Conservation (phyloP, 768 basidiomycete species). For the Russula sp. region DNA sequence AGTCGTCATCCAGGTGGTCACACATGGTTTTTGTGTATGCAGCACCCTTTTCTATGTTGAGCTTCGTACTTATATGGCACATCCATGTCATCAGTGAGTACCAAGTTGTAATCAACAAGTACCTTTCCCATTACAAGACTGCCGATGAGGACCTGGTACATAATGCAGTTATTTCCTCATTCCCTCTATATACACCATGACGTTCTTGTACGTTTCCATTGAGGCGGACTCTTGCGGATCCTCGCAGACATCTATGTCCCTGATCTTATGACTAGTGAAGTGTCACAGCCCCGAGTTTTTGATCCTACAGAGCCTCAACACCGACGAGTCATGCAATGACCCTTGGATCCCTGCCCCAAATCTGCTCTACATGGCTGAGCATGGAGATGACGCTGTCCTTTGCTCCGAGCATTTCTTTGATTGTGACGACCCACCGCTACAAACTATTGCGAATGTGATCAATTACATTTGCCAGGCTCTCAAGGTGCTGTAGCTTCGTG, state of each 20-base stretch:
- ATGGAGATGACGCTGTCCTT: conserved; percentile 35
- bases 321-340: conserved; percentile 37
- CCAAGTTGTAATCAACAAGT: conserved; percentile 18
- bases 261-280: conserved; percentile 15
- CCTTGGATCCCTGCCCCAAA: conserved; percentile 50
- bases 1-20: conserved; percentile 16
- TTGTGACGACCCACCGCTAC: conserved; percentile 40
- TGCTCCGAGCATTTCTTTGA: conserved; percentile 40
- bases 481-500: conserved; percentile 31
- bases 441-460: conserved; percentile 40
- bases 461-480: conserved; percentile 46
- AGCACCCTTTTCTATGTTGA: too few species aligned
- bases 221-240: neutral
- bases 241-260: neutral
- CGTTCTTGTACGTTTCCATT: conserved; percentile 5
- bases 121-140: conserved; percentile 10
- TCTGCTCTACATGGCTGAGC: conserved; percentile 37
- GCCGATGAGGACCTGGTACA: conserved; percentile 14
- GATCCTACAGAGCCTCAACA: conserved; percentile 40
- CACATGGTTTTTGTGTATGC: conserved; percentile 15
- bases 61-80: neutral
- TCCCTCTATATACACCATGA: too few species aligned
- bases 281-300: conserved; percentile 29
- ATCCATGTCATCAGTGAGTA: conserved; percentile 5
- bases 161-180: neutral